phyloP scores from a whole-genome alignment of 176 grass and related monocot genomes.

The Hyparrhenia diplandra region DNA sequence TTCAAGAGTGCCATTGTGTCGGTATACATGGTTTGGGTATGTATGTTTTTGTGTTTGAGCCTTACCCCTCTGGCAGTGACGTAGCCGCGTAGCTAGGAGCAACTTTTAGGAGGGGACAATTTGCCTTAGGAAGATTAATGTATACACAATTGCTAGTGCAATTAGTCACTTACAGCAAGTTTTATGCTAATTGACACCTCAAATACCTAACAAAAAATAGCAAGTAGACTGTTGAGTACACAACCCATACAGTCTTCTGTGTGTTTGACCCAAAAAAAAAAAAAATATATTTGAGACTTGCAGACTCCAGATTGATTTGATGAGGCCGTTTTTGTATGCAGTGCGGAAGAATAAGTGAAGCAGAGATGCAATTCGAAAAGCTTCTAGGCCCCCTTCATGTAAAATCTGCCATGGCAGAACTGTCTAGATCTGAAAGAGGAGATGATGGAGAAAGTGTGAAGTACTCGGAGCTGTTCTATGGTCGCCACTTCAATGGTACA shows the following conservation, averaged over 20 bases:
- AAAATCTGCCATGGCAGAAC: conserved; percentile 87
- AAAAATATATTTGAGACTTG: background rate
- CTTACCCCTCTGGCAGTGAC: background rate
- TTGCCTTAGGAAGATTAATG: background rate
- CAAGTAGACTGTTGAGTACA: background rate
- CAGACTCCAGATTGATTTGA: conserved; percentile 13
- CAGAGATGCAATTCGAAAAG: conserved; percentile 86
- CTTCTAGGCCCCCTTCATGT: conserved; percentile 80
- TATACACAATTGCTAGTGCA: background rate
- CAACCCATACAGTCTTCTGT: background rate
- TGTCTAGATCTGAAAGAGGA: conserved; percentile 71
- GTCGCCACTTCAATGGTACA: too few species aligned
- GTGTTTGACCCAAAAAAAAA: background rate
- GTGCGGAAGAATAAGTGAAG: conserved; percentile 84
- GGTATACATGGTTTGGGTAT: background rate
- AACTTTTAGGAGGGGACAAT: background rate
- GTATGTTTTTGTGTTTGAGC: background rate
- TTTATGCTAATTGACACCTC: background rate
- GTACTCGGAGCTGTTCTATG: conserved; percentile 86
- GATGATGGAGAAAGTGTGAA: conserved; percentile 90
- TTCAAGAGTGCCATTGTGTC: too few species aligned
- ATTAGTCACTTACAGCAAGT: background rate
- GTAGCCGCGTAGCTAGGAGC: background rate
- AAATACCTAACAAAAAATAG: background rate
- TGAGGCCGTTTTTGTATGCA: conserved; percentile 24